Conservation (phyloP, 108 stramenopile genomes). For the Cyclostephanos tholiformis region DNA sequence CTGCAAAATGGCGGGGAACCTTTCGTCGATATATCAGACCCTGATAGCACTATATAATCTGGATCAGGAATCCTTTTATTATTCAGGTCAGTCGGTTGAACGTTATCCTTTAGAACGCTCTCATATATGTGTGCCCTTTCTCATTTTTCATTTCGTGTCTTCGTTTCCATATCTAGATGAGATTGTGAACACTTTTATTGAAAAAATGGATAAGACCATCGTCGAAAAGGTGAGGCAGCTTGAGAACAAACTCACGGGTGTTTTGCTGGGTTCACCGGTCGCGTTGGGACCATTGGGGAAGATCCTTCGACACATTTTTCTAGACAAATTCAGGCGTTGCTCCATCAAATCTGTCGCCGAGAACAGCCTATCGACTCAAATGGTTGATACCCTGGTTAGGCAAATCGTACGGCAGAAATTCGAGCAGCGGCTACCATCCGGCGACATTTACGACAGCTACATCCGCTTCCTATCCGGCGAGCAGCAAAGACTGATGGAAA, state of each 20-base stretch:
- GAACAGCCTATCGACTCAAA: conserved; percentile 24
- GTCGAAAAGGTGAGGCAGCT: conserved; percentile 29
- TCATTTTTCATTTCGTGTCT: background rate
- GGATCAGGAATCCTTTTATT: conserved; percentile 49
- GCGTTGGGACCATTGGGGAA: conserved; percentile 13
- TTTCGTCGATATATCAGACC: conserved; percentile 58
- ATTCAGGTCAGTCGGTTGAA: conserved; percentile 26
- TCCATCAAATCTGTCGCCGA: conserved; percentile 34
- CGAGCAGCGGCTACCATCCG: conserved; percentile 48
- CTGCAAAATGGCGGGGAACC: conserved; percentile 57
- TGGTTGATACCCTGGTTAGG: conserved; percentile 34
- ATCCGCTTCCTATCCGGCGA: conserved; percentile 56
- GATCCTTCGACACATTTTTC: conserved; percentile 51
- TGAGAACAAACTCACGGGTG: conserved; percentile 37
- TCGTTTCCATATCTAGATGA: conserved; percentile 33
- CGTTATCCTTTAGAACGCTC: background rate
- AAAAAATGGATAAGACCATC: conserved; percentile 57
- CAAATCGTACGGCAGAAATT: conserved; percentile 55
- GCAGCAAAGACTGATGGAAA: conserved; percentile 57
- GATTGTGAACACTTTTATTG: conserved; percentile 60
- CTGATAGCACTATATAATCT: conserved; percentile 55
- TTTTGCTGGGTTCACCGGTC: conserved; percentile 22
- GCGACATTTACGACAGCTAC: conserved; percentile 53
- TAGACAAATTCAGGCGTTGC: conserved; percentile 51
- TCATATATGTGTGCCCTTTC: background rate